Conservation (phyloP, 805 yeast species). For the Peterozyma xylosa region DNA sequence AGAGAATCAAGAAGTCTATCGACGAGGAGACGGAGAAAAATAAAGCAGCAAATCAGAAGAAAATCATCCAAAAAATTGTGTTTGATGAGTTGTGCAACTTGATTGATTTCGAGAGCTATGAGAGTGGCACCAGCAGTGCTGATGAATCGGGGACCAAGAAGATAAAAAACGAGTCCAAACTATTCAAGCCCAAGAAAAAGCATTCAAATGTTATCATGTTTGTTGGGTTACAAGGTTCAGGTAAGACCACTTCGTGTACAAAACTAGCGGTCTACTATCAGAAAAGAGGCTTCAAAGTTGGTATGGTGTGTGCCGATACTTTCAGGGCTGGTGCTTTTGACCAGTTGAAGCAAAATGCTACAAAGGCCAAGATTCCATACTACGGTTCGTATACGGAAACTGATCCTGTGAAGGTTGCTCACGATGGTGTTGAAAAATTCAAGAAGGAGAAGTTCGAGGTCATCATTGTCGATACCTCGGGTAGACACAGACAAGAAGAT, state of each 20-base stretch:
- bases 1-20: slow-evolving; percentile 55
- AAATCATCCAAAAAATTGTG: slow-evolving; percentile 81
- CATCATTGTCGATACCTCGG: slow-evolving; percentile 95
- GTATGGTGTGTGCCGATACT: slow-evolving; percentile 97
- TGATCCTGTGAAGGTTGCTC: slow-evolving; percentile 88
- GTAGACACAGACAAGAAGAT: slow-evolving; percentile 93
- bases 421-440: slow-evolving; percentile 87
- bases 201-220: slow-evolving; percentile 82
- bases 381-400: slow-evolving; percentile 94
- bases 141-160: slow-evolving; percentile 14
- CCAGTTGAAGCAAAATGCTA: slow-evolving; percentile 95
- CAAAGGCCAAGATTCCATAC: slow-evolving; percentile 88
- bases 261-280: slow-evolving; percentile 92
- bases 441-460: slow-evolving; percentile 87
- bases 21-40: slow-evolving; percentile 43
- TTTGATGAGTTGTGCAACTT: slow-evolving; percentile 86
- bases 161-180: slow-evolving; percentile 20
- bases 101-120: slow-evolving; percentile 56
- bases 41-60: slow-evolving; percentile 60
- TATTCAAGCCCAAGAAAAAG: slow-evolving; percentile 81
- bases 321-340: slow-evolving; percentile 99
- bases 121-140: slow-evolving; percentile 28
- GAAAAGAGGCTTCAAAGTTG: slow-evolving; percentile 88
- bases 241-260: slow-evolving; percentile 97
- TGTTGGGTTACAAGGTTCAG: slow-evolving; percentile 98